Conservation (phyloP, 495 filamentous ascomycete species). For the Penicillium paxilli region DNA sequence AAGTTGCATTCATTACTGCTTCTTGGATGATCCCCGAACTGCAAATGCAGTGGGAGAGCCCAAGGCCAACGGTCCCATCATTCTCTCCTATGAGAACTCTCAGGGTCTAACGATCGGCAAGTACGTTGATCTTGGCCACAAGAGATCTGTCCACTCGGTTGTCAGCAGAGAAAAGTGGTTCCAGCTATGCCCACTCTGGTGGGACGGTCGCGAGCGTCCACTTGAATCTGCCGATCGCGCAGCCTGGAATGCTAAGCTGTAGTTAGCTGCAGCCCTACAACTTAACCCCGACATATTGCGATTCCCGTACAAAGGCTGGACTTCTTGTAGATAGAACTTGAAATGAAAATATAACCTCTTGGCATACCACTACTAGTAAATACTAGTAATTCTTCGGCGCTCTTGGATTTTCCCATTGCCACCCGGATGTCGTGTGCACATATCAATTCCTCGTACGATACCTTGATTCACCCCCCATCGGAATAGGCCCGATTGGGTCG, state of each 20-base stretch:
- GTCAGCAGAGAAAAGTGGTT: constrained; percentile 68
- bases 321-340: neutral
- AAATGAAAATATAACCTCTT: too few species aligned
- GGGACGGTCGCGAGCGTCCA: constrained; percentile 45
- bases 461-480: too few species aligned
- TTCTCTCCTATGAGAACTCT: constrained; percentile 65
- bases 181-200: constrained; percentile 60
- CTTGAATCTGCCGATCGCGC: constrained; percentile 47
- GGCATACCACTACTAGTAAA: too few species aligned
- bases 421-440: neutral
- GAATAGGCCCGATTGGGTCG: neutral
- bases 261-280: too few species aligned
- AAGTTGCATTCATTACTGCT: constrained; percentile 67
- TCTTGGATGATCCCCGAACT: constrained; percentile 69
- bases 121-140: constrained; percentile 65
- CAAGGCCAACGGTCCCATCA: constrained; percentile 56
- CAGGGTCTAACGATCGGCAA: constrained; percentile 65
- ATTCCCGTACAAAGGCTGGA: neutral
- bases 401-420: too few species aligned
- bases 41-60: constrained; percentile 64
- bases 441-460: too few species aligned
- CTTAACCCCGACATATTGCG: too few species aligned
- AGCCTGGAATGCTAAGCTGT: constrained; percentile 51
- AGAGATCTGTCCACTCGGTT: constrained; percentile 61
- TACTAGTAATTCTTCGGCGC: too few species aligned